These are phyloP conservation scores for Draba incana DNA, from an alignment of 345 rosid species.

Conservation along the genomic window DNA sequence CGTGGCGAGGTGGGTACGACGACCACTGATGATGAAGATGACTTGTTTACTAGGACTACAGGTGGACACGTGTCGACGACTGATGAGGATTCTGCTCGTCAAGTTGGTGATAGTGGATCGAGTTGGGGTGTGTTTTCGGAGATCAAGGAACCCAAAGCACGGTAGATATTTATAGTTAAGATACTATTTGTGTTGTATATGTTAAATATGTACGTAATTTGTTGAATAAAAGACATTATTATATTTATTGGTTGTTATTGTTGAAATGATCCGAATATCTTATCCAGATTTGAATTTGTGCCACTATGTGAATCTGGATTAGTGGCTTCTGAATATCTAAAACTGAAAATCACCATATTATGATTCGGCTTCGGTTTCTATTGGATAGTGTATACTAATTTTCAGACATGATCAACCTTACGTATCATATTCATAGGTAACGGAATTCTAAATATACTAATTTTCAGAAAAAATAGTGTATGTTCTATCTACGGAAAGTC, in stretches of 20 bases:
- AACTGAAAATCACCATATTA: no score
- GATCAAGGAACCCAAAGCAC: constrained; percentile 37
- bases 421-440: no score
- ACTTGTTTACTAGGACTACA: constrained; percentile 24
- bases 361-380: no score
- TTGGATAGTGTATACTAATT: no score
- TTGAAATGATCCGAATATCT: no score
- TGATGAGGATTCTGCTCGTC: constrained; percentile 7
- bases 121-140: constrained; percentile 39
- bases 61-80: constrained; percentile 21
- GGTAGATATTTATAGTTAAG: constrained; percentile 1
- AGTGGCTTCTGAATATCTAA: no score
- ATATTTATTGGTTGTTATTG: neutral
- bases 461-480: no score
- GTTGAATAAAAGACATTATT: neutral
- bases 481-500: no score
- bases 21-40: constrained; percentile 25
- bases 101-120: constrained; percentile 22
- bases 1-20: constrained; percentile 16
- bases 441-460: no score
- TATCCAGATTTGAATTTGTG: no score
- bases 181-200: neutral
- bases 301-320: no score
- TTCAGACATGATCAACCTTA: no score
- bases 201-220: neutral